Evolutionary conservation across 805 yeast genomes (phyloP), one percentile per base, ranked within the genome.

Genomic region (Metschnikowia drakensbergensis): DNA sequence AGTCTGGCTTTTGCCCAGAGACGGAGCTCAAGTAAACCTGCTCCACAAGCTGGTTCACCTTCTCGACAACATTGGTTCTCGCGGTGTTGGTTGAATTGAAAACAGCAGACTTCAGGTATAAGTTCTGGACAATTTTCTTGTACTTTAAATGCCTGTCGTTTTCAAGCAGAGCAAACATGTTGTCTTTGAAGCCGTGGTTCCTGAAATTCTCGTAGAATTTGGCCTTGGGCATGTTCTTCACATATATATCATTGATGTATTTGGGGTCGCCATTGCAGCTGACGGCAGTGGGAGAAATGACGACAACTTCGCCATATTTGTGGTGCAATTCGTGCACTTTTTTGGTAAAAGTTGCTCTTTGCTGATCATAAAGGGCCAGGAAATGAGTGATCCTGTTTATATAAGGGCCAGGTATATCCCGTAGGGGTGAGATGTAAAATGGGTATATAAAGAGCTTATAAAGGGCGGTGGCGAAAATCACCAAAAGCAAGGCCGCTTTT

Each of bases 281-380:
- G 17, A 85, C 68, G 54, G 83, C 89, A 25, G 67, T 64, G 2
- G 90, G 89, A 1, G 81, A 74, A 10, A 85, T 63, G 23, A 85
- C 68, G 4, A 85, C 81, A 3, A 84, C 78, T 6, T 83, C 76
- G 1, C 90, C 91, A 55, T 82, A 82, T 49, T 66, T 60, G 40
- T 60, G 41, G 57, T 85, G 91, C 49, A 83, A 64, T 3, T 59
- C 35, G 48, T 81, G 76, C 3, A 83, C 76, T 6, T 49, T 53
- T 17, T 52, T 36, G 13, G 68, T 61, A 75, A 76, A 71, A 33
- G 65, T 68, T 30, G 67, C 65, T 51, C 74, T 80, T 47, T 86
- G 70, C 50, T 76, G 72, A 29, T 69, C 65, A 37, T 67, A 57
- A 33, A 70, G 61, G 3, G 67, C 58, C 13, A 66, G 67, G 10